Evolutionary conservation across 768 basidiomycete species (phyloP), one percentile per base, ranked within the genome.

Genomic region (Mycena amicta): DNA sequence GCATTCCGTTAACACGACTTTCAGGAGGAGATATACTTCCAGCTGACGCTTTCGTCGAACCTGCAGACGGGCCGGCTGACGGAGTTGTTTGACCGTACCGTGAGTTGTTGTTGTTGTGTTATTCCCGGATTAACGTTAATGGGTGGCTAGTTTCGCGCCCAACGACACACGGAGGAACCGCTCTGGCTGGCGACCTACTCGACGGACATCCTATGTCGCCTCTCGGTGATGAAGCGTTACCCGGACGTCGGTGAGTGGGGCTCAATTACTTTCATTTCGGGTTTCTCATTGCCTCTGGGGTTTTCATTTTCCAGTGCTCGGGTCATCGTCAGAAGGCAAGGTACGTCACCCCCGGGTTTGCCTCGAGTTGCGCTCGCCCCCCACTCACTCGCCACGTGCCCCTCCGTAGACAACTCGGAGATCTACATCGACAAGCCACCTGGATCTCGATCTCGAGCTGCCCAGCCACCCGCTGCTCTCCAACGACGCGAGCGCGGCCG

Each of bases 171-270:
- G 12, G 62, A 64, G 30, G 62, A 60, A 50, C 62, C 62, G 3
- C 40, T 64, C 50, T 64, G 58, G 58, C 33, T 64, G 16, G 41
- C 39, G 13, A 64, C 40, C 29, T 64, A 64, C 50, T 55, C 62
- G 3, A 57, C 62, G 3, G 33, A 47, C 27, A 40, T 64, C 6
- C 46, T 55, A n/a, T 64, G 59, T 33, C 58, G 62, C 12, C 52
- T 64, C 16, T 51, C 59, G 12, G 62, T 53, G 23, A 8, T 37
- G 33, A 37, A 37, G 33, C 33, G 33, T 15, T 23, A 45, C 8
- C 8, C 43, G 8, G 8, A 45, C 8, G 22, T 15, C 43, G 13
- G 43, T 45, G 43, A 45, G 22, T 8, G 13, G 43, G 8, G 33
- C 33, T 37, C 43, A 8, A 8, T n/a, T 45, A 23, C 43, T 45